Evolutionary conservation across 805 yeast species (phyloP), one percentile per base, ranked within the genome.

Genomic region (Tetrapisispora fleetii): DNA sequence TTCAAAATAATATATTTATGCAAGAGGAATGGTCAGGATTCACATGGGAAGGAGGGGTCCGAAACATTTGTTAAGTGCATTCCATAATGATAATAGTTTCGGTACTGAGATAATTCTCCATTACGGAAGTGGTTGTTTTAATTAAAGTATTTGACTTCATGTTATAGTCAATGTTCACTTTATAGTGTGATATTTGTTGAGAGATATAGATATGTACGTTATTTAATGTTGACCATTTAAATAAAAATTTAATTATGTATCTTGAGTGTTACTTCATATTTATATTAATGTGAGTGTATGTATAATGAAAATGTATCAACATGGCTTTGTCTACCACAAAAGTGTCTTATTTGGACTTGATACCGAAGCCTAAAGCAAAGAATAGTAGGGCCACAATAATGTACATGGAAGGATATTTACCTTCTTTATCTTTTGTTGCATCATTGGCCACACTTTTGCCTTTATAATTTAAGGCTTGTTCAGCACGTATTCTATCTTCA

Each of bases 401-500:
- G 50, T 65, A 69, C 17, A 58, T 37, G 52, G 50, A 40, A 11
- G 61, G 56, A 33, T 52, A 51, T 9, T 50, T 50, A 11, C 43
- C 42, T 7, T 53, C 19, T 8, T 30, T 32, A 17, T 41, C 30
- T 8, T 41, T 41, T 13, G 28, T 44, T 18, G 52, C 38, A 13
- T 37, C 24, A 11, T 37, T 32, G 5, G 13, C 33, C 24, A 22
- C 16, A 17, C 19, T 21, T 11, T 30, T 24, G 4, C 35, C 19
- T n/a, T 33, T 27, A 11, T 16, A 22, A 13, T 37, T 47, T 21
- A 46, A 30, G 4, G 49, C 38, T 41, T 60, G 58, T 48, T 62
- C 62, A 11, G 76, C 78, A 55, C 81, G 71, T 45, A 83, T 80
- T 50, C 84, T 73, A 63, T 84, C 91, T 58, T 84, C 91, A 0